A percentile compares a stretch with the other conserved stretches of the same genome.
Evolutionary conservation across 257 asterid genomes (phyloP).

Genomic region (Leonotis leonurus): DNA sequence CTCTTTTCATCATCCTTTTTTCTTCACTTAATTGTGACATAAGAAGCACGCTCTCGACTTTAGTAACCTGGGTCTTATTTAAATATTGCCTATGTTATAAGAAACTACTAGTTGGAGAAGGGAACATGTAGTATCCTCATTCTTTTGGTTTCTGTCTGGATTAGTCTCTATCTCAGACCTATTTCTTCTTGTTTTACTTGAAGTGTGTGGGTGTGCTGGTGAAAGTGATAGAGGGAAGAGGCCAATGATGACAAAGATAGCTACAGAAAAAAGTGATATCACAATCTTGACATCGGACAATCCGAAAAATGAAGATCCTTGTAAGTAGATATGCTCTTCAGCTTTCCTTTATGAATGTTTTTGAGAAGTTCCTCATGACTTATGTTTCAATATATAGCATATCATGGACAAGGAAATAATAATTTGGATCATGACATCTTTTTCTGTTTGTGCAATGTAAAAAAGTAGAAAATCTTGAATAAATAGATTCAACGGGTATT

Average conservation of each 20-base stretch:
- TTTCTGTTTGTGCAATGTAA: background rate
- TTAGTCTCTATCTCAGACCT: slow-evolving; percentile 20
- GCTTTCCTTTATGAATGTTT: background rate
- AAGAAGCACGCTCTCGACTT: background rate
- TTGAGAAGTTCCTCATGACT: background rate
- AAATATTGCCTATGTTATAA: background rate
- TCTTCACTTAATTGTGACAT: background rate
- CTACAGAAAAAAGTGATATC: slow-evolving; percentile 82
- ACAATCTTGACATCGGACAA: slow-evolving; percentile 88
- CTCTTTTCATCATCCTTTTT: background rate
- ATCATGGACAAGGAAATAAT: background rate
- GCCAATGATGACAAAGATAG: slow-evolving; percentile 86
- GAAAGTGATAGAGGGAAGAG: slow-evolving; percentile 90
- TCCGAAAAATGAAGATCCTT: slow-evolving; percentile 84
- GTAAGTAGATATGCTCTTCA: slow-evolving; percentile 39
- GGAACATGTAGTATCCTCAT: background rate
- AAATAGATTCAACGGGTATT: background rate
- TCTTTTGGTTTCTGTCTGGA: background rate
- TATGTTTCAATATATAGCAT: background rate
- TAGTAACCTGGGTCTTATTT: background rate
- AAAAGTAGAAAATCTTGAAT: background rate
- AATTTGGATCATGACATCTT: background rate
- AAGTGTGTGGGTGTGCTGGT: slow-evolving; percentile 83
- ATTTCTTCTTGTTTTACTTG: slow-evolving; percentile 17
- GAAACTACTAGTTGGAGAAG: background rate